Percentiles rank a stretch among this genome's conserved stretches.
These are phyloP conservation scores for Akanthomyces uredinophilus DNA, from an alignment of 2,329 filamentous ascomycete genomes.

Conservation along the genomic window DNA sequence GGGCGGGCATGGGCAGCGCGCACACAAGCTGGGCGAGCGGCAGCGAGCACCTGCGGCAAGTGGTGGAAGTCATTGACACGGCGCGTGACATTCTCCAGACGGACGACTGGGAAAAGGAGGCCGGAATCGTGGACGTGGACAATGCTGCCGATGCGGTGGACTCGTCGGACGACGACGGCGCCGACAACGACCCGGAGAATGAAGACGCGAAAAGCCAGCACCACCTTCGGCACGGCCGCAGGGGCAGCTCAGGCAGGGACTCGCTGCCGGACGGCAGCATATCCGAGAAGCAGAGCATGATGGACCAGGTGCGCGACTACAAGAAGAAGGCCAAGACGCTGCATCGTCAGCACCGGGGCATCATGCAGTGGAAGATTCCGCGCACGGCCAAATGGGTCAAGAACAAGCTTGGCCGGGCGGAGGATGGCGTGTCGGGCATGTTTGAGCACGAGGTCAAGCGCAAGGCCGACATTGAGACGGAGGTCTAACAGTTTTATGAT, in stretches of 20 bases:
- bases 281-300: conserved; percentile 39
- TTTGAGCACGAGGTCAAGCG: conserved; percentile 53
- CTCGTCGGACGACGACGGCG: conserved; percentile 20
- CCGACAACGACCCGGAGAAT: conserved; percentile 10
- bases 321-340: conserved; percentile 53
- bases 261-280: conserved; percentile 30
- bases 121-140: conserved; percentile 30
- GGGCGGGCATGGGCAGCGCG: conserved; percentile 33
- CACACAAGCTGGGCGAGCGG: conserved; percentile 32
- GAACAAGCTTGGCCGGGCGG: conserved; percentile 51
- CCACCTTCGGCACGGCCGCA: not conserved
- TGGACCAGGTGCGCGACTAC: conserved; percentile 54
- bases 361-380: conserved; percentile 66
- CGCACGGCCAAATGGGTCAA: conserved; percentile 46
- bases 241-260: conserved; percentile 19
- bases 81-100: conserved; percentile 31
- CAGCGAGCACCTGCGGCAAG: conserved; percentile 30
- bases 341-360: conserved; percentile 60
- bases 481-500: conserved; percentile 43
- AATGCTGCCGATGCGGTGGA: conserved; percentile 25
- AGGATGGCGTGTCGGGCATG: conserved; percentile 51
- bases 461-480: conserved; percentile 60
- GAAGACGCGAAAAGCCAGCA: conserved; percentile 11
- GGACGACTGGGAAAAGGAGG: conserved; percentile 30
- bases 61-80: conserved; percentile 44